phyloP scores from a whole-genome alignment of 805 yeast genomes.

The Kazachstania martiniae region DNA sequence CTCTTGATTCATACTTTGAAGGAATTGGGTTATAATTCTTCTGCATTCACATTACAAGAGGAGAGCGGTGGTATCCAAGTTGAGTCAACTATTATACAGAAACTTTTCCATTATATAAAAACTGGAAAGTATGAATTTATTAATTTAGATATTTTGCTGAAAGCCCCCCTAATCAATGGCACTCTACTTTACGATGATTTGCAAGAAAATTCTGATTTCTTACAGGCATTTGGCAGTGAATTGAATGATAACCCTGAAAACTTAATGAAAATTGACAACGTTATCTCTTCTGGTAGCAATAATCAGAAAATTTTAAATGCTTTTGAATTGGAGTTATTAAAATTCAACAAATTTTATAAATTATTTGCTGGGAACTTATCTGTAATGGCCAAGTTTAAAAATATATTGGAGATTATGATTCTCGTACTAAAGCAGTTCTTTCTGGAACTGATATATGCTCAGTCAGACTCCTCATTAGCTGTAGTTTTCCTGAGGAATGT shows the following conservation, averaged over 20 bases:
- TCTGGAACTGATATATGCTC: conserved; percentile 15
- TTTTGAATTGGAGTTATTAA: conserved; percentile 1
- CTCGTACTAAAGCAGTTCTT: conserved; percentile 21
- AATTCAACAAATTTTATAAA: conserved; percentile 1
- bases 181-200: neutral
- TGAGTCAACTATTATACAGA: conserved; percentile 34
- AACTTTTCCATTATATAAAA: conserved; percentile 30
- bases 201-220: neutral
- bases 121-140: conserved; percentile 33
- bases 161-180: conserved; percentile 25
- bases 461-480: conserved; percentile 11
- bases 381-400: conserved; percentile 2
- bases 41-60: conserved; percentile 31
- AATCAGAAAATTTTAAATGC: neutral
- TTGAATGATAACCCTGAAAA: conserved; percentile 4
- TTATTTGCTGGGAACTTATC: neutral
- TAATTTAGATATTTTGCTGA: conserved; percentile 21
- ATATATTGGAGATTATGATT: conserved; percentile 18
- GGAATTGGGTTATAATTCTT: conserved; percentile 36
- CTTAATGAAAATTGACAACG: conserved; percentile 11
- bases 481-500: conserved; percentile 19
- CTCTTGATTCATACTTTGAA: conserved; percentile 39
- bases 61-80: conserved; percentile 33
- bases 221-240: no score
- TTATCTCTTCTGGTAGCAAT: conserved; percentile 7